Conservation (phyloP, 768 basidiomycete genomes). For the Dioszegia crocea region DNA sequence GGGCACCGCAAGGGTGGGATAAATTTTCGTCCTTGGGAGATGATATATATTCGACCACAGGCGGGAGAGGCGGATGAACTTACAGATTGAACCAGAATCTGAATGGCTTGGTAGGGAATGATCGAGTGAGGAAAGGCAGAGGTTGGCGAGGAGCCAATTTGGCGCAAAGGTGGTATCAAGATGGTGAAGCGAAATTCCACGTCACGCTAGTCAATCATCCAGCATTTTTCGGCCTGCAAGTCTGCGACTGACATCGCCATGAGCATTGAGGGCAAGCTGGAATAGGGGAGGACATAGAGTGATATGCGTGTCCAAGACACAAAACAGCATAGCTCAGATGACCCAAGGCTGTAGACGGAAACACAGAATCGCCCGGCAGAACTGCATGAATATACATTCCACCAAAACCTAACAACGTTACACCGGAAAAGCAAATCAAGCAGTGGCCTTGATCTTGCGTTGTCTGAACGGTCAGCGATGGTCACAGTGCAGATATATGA, state of each 20-base stretch:
- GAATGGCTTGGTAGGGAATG: not conserved
- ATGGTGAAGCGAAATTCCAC: not conserved
- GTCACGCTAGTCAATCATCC: not conserved
- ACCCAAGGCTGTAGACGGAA: too few species aligned
- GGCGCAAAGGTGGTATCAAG: not conserved
- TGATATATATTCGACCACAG: too few species aligned
- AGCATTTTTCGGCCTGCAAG: too few species aligned
- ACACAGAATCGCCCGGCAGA: too few species aligned
- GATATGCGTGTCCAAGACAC: too few species aligned
- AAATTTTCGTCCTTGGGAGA: slow-evolving; percentile 16
- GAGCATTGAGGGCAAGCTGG: not conserved
- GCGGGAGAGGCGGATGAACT: not conserved
- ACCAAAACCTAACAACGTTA: not conserved
- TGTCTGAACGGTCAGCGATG: slow-evolving; percentile 11
- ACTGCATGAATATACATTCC: slow-evolving; percentile 2
- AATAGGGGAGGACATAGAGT: not conserved
- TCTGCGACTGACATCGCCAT: not conserved
- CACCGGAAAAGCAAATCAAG: slow-evolving; percentile 15
- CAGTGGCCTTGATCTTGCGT: slow-evolving; percentile 51
- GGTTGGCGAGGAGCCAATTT: not conserved
- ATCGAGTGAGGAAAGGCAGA: not conserved
- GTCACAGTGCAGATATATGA: too few species aligned
- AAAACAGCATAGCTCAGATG: too few species aligned
- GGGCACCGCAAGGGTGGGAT: slow-evolving; percentile 9
- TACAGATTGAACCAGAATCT: not conserved